These are phyloP conservation scores for Graphiopsis chlorocephala DNA, from an alignment of 2,329 filamentous ascomycete genomes.

Conservation along the genomic window DNA sequence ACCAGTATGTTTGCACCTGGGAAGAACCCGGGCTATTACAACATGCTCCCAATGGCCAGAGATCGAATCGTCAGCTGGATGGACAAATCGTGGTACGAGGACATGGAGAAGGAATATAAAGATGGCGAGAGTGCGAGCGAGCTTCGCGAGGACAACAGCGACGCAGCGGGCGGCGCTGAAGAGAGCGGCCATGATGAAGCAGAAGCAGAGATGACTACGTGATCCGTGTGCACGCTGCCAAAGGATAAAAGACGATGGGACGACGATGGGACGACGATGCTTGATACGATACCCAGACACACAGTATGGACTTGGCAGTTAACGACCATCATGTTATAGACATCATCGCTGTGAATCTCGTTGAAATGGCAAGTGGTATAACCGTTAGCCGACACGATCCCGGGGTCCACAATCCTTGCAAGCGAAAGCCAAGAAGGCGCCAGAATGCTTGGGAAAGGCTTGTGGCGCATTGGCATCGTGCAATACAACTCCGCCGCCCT, in stretches of 20 bases:
- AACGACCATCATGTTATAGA: not conserved
- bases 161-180: not conserved
- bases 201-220: conserved; percentile 9
- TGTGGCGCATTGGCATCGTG: not conserved
- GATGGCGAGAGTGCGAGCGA: conserved; percentile 18
- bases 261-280: not conserved
- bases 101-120: conserved; percentile 16
- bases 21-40: conserved; percentile 70
- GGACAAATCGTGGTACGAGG: conserved; percentile 32
- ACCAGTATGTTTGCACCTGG: conserved; percentile 73
- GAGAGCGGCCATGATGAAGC: not conserved
- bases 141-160: not conserved
- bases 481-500: not conserved
- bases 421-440: not conserved
- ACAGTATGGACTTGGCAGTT: not conserved
- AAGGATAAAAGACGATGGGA: not conserved
- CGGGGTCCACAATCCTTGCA: not conserved
- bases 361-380: not conserved
- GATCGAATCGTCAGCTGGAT: conserved; percentile 64
- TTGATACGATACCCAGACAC: not conserved
- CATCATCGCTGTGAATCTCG: not conserved
- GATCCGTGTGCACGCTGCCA: not conserved
- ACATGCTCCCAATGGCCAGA: conserved; percentile 63
- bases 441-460: not conserved
- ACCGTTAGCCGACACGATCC: not conserved